A percentile compares a stretch with the other conserved stretches of the same genome.
Conservation (phyloP, 1,284 basidiomycete genomes). For the Blastosporella zonata region DNA sequence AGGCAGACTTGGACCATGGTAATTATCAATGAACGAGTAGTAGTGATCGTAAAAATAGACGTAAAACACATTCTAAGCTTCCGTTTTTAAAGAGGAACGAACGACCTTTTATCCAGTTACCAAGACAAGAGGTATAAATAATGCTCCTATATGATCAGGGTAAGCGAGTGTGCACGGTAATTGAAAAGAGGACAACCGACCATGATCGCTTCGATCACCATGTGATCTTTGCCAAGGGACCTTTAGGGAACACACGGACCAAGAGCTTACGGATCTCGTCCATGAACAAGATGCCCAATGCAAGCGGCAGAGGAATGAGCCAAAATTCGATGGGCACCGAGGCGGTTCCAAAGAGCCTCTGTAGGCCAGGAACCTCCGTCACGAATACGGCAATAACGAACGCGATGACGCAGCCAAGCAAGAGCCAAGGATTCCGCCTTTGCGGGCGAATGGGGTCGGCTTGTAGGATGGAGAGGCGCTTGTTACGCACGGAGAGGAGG, state of each 20-base stretch:
- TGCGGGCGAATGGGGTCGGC: slow-evolving; percentile 16
- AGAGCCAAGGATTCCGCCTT: slow-evolving; percentile 17
- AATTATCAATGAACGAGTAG: no score
- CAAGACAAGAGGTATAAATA: no score
- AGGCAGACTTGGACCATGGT: no score
- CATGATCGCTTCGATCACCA: slow-evolving; percentile 12
- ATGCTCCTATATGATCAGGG: no score
- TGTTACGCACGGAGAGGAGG: slow-evolving; percentile 17
- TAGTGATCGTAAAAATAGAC: no score
- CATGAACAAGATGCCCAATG: slow-evolving; percentile 15
- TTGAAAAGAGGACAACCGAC: neutral
- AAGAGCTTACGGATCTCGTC: slow-evolving; percentile 17
- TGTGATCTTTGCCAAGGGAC: slow-evolving; percentile 13
- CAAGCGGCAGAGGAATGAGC: slow-evolving; percentile 18
- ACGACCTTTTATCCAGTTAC: no score
- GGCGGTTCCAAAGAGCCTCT: slow-evolving; percentile 14
- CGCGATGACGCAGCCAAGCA: slow-evolving; percentile 10
- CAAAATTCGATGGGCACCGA: slow-evolving; percentile 18
- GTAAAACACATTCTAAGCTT: no score
- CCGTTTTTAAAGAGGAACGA: no score
- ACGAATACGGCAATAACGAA: slow-evolving; percentile 17
- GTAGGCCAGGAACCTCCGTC: slow-evolving; percentile 16
- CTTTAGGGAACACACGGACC: slow-evolving; percentile 16
- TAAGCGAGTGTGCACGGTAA: no score
- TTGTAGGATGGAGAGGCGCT: slow-evolving; percentile 18